Evolutionary conservation across 176 grass and related monocot genomes (phyloP).

Genomic region (Avena eriantha): DNA sequence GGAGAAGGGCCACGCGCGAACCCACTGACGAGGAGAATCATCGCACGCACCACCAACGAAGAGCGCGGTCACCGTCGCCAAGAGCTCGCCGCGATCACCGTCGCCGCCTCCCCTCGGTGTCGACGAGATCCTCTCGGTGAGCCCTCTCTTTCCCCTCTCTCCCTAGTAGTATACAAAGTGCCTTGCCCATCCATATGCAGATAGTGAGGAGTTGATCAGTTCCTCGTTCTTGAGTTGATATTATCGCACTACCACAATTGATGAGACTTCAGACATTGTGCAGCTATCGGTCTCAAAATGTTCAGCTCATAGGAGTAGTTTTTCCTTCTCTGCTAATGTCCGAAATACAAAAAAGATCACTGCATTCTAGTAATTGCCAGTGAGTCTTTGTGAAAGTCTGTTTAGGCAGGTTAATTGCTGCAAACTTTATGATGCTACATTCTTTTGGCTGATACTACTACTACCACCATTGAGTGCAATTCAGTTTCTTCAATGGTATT

Average conservation of each 20-base stretch:
- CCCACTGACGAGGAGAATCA: too few species aligned
- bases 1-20: too few species aligned
- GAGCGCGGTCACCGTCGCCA: too few species aligned
- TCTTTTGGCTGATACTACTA: background rate
- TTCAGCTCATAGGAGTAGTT: background rate
- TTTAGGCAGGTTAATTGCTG: background rate
- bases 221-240: conserved; percentile 1
- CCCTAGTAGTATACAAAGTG: too few species aligned
- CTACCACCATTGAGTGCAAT: background rate
- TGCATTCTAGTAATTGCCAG: background rate
- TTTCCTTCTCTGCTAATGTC: background rate
- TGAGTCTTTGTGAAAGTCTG: background rate
- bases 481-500: background rate
- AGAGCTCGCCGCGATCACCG: too few species aligned
- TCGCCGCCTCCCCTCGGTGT: too few species aligned
- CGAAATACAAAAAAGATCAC: background rate
- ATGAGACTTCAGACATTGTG: background rate
- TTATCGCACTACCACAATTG: background rate
- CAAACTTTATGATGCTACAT: background rate
- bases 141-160: too few species aligned
- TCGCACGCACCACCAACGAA: too few species aligned
- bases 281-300: background rate
- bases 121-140: too few species aligned
- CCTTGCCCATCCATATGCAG: background rate
- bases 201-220: background rate